phyloP scores from a whole-genome alignment of 768 basidiomycete species.

The Phanerochaete carnosa region DNA sequence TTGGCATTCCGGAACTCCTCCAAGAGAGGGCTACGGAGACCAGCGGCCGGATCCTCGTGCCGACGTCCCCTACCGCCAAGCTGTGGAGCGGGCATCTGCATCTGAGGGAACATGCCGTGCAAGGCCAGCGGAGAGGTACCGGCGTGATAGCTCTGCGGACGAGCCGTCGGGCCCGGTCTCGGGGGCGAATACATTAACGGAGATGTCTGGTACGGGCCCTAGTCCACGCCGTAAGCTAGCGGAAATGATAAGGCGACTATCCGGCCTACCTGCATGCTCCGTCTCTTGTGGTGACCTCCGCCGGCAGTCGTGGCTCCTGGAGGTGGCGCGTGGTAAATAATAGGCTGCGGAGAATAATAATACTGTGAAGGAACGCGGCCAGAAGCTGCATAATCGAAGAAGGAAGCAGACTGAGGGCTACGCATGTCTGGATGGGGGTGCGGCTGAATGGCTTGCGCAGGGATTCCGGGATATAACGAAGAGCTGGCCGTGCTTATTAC shows the following conservation, averaged over 20 bases:
- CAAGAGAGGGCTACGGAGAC: constrained; percentile 66
- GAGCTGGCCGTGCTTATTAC: constrained; percentile 40
- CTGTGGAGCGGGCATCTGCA: constrained; percentile 20
- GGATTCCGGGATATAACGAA: constrained; percentile 47
- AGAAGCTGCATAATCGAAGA: constrained; percentile 54
- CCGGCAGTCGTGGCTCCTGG: constrained; percentile 35
- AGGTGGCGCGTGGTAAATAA: constrained; percentile 54
- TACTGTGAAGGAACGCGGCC: constrained; percentile 52
- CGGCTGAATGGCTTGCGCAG: constrained; percentile 40
- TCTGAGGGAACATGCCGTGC: not conserved
- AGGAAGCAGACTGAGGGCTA: constrained; percentile 49
- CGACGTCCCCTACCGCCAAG: constrained; percentile 43
- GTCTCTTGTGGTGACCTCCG: constrained; percentile 47
- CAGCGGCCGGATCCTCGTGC: constrained; percentile 33
- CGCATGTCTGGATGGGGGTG: constrained; percentile 37
- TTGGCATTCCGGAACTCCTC: constrained; percentile 87
- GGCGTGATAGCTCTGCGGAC: constrained; percentile 4
- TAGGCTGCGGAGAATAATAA: constrained; percentile 56
- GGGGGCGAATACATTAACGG: not conserved
- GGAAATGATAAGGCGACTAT: not conserved
- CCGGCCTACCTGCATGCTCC: constrained; percentile 46
- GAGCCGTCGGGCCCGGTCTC: not conserved
- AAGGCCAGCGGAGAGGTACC: not conserved
- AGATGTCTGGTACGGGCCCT: not conserved
- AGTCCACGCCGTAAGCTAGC: not conserved